Percentiles rank a stretch among this genome's conserved stretches.
Conservation (phyloP, 164 flowering plant species). For the Buxus sempervirens region DNA sequence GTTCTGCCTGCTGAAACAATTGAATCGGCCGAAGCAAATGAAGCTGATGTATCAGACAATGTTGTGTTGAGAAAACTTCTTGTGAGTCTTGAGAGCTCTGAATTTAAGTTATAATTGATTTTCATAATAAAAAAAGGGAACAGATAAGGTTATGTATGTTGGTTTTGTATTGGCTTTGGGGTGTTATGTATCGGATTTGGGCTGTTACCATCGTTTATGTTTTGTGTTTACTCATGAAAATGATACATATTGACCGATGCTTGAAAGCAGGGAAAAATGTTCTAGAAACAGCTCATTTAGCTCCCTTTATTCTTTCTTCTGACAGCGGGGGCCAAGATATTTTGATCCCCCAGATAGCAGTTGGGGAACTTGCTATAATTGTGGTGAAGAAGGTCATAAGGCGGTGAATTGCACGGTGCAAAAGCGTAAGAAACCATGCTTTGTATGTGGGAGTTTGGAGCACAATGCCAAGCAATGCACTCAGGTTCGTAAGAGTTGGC, state of each 20-base stretch:
- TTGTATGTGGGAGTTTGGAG: slow-evolving; percentile 85
- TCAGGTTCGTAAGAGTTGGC: slow-evolving; percentile 45
- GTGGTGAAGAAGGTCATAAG: slow-evolving; percentile 62
- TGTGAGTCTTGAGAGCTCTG: slow-evolving; percentile 37
- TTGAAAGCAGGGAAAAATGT: no score
- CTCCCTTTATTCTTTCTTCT: slow-evolving; percentile 2
- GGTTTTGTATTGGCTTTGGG: no score
- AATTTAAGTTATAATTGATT: background rate
- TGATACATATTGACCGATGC: no score
- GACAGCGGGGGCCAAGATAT: slow-evolving; percentile 66
- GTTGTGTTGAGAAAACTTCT: slow-evolving; percentile 49
- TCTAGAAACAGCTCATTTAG: slow-evolving; percentile 1
- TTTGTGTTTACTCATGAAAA: no score
- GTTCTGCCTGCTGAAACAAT: background rate
- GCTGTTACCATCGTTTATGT: no score
- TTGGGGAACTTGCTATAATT: slow-evolving; percentile 48
- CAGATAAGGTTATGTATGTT: no score
- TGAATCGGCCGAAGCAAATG: slow-evolving; percentile 20
- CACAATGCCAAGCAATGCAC: slow-evolving; percentile 62
- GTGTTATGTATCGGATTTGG: no score
- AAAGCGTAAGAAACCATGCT: slow-evolving; percentile 71
- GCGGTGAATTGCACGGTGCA: slow-evolving; percentile 40
- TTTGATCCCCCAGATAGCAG: slow-evolving; percentile 55
- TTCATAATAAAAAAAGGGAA: no score
- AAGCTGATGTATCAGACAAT: slow-evolving; percentile 36